phyloP scores from a whole-genome alignment of 331 rosid species.

The Spiraea crenata region DNA sequence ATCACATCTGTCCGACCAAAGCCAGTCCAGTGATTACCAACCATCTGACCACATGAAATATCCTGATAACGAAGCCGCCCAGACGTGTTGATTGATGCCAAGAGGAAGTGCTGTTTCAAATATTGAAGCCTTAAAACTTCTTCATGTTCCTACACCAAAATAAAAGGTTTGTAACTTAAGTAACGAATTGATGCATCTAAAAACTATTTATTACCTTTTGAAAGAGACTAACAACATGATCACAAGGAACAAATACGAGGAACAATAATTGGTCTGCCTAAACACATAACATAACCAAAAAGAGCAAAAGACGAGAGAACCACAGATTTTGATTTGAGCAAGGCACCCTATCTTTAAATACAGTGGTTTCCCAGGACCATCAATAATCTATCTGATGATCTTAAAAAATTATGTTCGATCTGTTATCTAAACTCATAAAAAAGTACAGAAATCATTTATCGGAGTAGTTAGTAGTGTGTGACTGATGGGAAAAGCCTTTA shows the following conservation, averaged over 20 bases:
- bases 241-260: neutral
- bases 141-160: slow-evolving; percentile 2
- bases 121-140: slow-evolving; percentile 72
- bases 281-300: neutral
- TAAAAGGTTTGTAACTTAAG: neutral
- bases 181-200: neutral
- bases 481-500: neutral
- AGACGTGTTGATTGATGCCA: slow-evolving; percentile 64
- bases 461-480: neutral
- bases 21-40: slow-evolving; percentile 59
- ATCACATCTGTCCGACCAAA: slow-evolving; percentile 84
- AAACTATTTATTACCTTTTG: neutral
- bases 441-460: neutral
- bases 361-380: neutral
- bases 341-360: neutral
- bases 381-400: neutral
- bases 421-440: neutral
- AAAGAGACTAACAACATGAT: neutral
- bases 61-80: slow-evolving; percentile 87
- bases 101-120: slow-evolving; percentile 65
- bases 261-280: neutral
- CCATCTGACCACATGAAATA: slow-evolving; percentile 65
- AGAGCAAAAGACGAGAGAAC: neutral
- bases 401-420: neutral
- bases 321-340: neutral